phyloP scores from a whole-genome alignment of 2,329 filamentous ascomycete genomes.

The Pseudogymnoascus verrucosus region DNA sequence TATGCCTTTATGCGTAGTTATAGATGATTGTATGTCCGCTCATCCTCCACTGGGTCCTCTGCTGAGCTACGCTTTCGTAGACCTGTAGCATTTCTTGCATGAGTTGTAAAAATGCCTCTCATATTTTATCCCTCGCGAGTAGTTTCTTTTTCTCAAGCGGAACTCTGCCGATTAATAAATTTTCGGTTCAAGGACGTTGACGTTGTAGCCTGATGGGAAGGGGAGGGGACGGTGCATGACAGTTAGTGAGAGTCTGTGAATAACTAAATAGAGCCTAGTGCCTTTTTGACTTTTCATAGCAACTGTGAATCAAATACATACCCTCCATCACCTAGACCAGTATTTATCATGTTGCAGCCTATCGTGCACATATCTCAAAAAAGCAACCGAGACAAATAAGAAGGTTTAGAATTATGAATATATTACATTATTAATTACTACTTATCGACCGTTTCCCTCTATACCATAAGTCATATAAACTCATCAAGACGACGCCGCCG shows the following conservation, averaged over 20 bases:
- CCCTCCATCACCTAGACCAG: not conserved
- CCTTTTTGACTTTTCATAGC: not conserved
- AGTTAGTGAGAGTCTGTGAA: not conserved
- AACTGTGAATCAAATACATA: not conserved
- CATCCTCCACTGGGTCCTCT: too few relatives aligned
- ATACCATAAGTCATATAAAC: not conserved
- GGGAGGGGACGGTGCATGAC: not conserved
- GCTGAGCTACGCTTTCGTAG: too few relatives aligned
- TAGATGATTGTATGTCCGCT: too few relatives aligned
- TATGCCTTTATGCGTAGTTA: too few relatives aligned
- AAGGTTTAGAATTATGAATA: not conserved
- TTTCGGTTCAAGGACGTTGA: not conserved
- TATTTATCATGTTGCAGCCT: not conserved
- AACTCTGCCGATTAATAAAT: too few relatives aligned
- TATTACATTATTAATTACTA: slow-evolving; percentile 4
- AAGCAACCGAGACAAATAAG: not conserved
- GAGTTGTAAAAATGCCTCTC: too few relatives aligned
- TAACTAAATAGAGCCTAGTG: not conserved
- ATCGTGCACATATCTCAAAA: not conserved
- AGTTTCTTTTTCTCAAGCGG: too few relatives aligned
- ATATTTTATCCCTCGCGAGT: too few relatives aligned
- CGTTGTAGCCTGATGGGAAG: not conserved
- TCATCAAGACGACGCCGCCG: not conserved
- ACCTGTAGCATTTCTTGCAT: too few relatives aligned
- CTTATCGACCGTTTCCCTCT: not conserved